These are phyloP conservation scores for Umbelopsis ramanniana DNA, from an alignment of 192 early-diverging fungal species.

Conservation along the genomic window DNA sequence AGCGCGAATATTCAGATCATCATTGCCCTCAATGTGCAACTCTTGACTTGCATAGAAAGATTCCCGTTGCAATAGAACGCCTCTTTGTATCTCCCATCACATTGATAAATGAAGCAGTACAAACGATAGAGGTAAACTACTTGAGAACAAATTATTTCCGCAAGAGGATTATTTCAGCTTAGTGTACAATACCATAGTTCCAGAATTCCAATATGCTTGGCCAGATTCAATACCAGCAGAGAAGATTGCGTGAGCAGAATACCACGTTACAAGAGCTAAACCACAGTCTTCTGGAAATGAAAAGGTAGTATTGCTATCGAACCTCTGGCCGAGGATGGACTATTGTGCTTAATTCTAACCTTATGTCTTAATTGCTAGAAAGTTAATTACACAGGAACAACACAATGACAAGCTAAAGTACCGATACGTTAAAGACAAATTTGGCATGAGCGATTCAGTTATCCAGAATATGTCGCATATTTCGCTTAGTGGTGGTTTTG, in stretches of 20 bases:
- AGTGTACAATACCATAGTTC: not conserved
- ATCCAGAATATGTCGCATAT: too few species aligned
- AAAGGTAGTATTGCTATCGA: not conserved
- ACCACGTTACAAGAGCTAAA: not conserved
- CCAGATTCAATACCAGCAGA: not conserved
- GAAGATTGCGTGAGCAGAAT: not conserved
- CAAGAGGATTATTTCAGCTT: too few species aligned
- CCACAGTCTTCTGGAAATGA: not conserved
- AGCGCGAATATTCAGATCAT: not conserved
- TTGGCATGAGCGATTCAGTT: too few species aligned
- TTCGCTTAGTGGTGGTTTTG: too few species aligned
- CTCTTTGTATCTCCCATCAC: conserved; percentile 7
- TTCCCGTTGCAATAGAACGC: not conserved
- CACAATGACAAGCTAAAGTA: not conserved
- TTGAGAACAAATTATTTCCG: not conserved
- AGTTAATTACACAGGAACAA: not conserved
- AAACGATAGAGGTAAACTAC: conserved; percentile 21
- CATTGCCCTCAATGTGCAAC: not conserved
- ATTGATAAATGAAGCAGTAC: conserved; percentile 15
- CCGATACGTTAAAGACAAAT: too few species aligned
- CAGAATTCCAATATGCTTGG: not conserved
- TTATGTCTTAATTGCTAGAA: not conserved
- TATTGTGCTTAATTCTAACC: not conserved
- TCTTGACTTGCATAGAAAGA: not conserved
- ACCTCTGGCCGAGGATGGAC: not conserved